A percentile compares a stretch with the other conserved stretches of the same genome.
Evolutionary conservation across 2,329 filamentous ascomycete genomes (phyloP).

Genomic region (Rhexocercosporidium sp.): DNA sequence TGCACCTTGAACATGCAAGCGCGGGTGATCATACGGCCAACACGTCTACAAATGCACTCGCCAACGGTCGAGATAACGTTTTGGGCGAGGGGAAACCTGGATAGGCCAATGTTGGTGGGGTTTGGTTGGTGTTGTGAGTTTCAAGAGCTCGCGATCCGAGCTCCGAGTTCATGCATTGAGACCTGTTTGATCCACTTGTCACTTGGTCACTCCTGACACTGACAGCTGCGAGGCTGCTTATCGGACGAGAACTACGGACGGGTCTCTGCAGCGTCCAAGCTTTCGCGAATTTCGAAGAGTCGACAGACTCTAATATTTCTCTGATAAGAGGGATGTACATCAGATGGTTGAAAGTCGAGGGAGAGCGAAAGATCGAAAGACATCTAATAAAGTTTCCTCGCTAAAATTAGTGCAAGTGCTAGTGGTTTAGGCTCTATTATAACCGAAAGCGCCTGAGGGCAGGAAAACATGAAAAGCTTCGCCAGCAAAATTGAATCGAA

Average conservation of each 20-base stretch:
- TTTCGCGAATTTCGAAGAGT: neutral
- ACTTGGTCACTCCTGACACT: slow-evolving; percentile 1
- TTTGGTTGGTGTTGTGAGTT: slow-evolving; percentile 27
- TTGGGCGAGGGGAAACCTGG: slow-evolving; percentile 11
- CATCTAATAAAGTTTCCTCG: too few species aligned
- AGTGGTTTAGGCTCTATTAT: neutral
- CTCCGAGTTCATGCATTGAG: slow-evolving; percentile 29
- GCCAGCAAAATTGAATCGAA: neutral
- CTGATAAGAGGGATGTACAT: slow-evolving; percentile 3
- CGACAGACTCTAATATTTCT: neutral
- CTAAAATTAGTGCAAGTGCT: neutral
- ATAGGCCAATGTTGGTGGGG: slow-evolving; percentile 15
- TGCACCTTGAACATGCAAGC: slow-evolving; percentile 25
- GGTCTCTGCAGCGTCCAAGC: neutral
- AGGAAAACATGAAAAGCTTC: neutral
- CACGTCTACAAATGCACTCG: slow-evolving; percentile 15
- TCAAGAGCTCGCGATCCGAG: slow-evolving; percentile 27
- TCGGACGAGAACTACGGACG: slow-evolving; percentile 10
- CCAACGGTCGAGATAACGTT: slow-evolving; percentile 13
- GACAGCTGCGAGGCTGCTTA: slow-evolving; percentile 7
- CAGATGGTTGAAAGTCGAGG: neutral
- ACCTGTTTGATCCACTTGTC: slow-evolving; percentile 15
- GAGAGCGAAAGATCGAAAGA: neutral
- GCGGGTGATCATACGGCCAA: slow-evolving; percentile 32
- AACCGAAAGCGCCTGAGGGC: neutral